Percentiles rank a stretch among this genome's conserved stretches.
Conservation (phyloP, 2,329 filamentous ascomycete species). For the Phaeophleospora eucalypticola region DNA sequence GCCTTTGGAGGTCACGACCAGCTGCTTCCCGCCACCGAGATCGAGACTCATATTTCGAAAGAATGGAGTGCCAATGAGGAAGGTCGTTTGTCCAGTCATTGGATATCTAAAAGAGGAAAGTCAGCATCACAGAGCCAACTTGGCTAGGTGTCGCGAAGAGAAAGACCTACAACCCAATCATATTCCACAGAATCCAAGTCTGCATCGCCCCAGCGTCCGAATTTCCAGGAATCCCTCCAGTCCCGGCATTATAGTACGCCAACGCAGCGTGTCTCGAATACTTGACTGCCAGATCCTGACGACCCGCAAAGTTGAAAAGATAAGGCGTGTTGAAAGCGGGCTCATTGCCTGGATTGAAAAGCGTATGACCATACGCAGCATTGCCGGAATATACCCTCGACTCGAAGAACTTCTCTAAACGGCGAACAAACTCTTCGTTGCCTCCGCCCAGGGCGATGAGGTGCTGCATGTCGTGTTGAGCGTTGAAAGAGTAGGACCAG, state of each 20-base stretch:
- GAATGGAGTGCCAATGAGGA: slow-evolving; percentile 50
- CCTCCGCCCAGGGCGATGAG: slow-evolving; percentile 39
- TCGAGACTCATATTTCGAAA: slow-evolving; percentile 56
- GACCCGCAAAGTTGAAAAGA: slow-evolving; percentile 62
- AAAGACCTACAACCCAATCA: slow-evolving; percentile 56
- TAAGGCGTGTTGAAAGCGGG: slow-evolving; percentile 62
- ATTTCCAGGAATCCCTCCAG: slow-evolving; percentile 61
- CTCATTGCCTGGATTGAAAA: slow-evolving; percentile 53
- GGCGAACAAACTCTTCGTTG: slow-evolving; percentile 34
- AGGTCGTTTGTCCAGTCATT: slow-evolving; percentile 60
- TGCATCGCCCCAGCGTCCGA: slow-evolving; percentile 70
- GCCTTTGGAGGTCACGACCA: slow-evolving; percentile 54
- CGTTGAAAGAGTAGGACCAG: slow-evolving; percentile 66
- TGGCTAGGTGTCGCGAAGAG: background rate
- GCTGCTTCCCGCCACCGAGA: slow-evolving; percentile 51
- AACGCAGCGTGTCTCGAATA: slow-evolving; percentile 57
- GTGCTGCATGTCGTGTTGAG: slow-evolving; percentile 39
- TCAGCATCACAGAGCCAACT: background rate
- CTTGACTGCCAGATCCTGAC: slow-evolving; percentile 48
- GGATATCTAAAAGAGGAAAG: too few species aligned
- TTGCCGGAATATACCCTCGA: slow-evolving; percentile 33
- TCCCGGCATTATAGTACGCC: slow-evolving; percentile 53
- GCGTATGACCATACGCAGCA: slow-evolving; percentile 41
- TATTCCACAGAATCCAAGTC: slow-evolving; percentile 64
- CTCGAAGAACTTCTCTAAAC: slow-evolving; percentile 41